These are phyloP conservation scores for Zymoseptoria crescenta DNA, from an alignment of 2,329 filamentous ascomycete species.

Conservation along the genomic window DNA sequence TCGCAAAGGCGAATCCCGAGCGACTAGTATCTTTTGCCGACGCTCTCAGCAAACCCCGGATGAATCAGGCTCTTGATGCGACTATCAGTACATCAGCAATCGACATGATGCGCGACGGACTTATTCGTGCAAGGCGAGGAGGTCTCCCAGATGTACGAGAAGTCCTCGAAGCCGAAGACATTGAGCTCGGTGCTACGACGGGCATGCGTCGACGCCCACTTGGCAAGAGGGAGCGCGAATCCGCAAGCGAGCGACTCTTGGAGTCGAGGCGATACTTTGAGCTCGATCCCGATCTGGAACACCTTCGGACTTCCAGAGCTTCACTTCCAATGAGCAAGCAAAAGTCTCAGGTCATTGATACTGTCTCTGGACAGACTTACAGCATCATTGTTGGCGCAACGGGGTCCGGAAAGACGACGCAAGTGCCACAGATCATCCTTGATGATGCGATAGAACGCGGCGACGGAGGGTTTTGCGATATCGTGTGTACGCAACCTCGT, in stretches of 20 bases:
- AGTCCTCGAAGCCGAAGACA: conserved; percentile 17
- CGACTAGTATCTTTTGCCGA: conserved; percentile 29
- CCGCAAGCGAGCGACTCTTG: conserved; percentile 8
- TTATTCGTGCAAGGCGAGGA: conserved; percentile 28
- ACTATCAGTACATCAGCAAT: conserved; percentile 26
- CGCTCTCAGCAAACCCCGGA: conserved; percentile 24
- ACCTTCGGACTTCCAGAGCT: conserved; percentile 26
- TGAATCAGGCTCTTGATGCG: conserved; percentile 24
- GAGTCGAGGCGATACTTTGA: conserved; percentile 14
- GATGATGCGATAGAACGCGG: conserved; percentile 39
- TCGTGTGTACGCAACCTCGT: conserved; percentile 45
- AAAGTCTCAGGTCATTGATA: conserved; percentile 2
- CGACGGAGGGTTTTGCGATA: conserved; percentile 38
- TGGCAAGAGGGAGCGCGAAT: background rate
- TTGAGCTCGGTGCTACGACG: background rate
- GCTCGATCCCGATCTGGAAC: conserved; percentile 10
- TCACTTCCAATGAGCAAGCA: conserved; percentile 36
- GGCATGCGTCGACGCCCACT: conserved; percentile 4
- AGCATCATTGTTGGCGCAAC: conserved; percentile 42
- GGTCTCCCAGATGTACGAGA: conserved; percentile 29
- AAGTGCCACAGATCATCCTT: conserved; percentile 48
- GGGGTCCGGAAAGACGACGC: conserved; percentile 43
- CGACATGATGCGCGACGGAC: conserved; percentile 31
- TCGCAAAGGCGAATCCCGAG: conserved; percentile 28
- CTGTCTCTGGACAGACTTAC: conserved; percentile 34